Evolutionary conservation across 805 yeast species (phyloP).

Genomic region (Millerozyma acaciae): DNA sequence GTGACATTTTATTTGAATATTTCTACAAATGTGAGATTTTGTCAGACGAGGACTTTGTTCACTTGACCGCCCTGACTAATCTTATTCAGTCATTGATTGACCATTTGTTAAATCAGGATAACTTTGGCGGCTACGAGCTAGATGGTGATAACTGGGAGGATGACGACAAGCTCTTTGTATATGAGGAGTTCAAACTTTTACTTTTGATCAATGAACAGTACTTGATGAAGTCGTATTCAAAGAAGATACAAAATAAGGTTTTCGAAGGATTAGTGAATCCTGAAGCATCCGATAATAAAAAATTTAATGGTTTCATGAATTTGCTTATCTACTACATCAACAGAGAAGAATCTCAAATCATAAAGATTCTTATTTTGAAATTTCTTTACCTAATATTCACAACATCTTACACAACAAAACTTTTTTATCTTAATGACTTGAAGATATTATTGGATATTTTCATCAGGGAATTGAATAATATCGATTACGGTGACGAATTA

Average conservation of each 20-base stretch:
- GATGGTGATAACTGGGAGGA: conserved; percentile 44
- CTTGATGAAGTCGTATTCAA: conserved; percentile 54
- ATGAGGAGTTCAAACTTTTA: conserved; percentile 65
- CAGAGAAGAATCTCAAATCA: conserved; percentile 64
- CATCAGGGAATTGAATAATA: conserved; percentile 70
- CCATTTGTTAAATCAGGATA: conserved; percentile 29
- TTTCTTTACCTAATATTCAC: conserved; percentile 72
- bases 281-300: conserved; percentile 13
- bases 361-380: conserved; percentile 77
- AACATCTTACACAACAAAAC: conserved; percentile 56
- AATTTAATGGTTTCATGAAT: conserved; percentile 65
- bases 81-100: conserved; percentile 27
- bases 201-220: conserved; percentile 84
- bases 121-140: conserved; percentile 31
- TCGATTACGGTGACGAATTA: conserved; percentile 55
- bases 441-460: conserved; percentile 81
- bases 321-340: conserved; percentile 62
- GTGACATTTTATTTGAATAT: conserved; percentile 41
- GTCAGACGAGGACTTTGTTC: conserved; percentile 30
- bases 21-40: conserved; percentile 33
- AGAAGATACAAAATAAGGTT: conserved; percentile 43
- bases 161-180: conserved; percentile 49
- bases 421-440: conserved; percentile 78
- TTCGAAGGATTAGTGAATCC: conserved; percentile 49
- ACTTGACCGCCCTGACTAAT: conserved; percentile 21